Percentiles rank a stretch among this genome's conserved stretches.
phyloP scores from a whole-genome alignment of 805 yeast species.

The Hyphopichia homilentoma region DNA sequence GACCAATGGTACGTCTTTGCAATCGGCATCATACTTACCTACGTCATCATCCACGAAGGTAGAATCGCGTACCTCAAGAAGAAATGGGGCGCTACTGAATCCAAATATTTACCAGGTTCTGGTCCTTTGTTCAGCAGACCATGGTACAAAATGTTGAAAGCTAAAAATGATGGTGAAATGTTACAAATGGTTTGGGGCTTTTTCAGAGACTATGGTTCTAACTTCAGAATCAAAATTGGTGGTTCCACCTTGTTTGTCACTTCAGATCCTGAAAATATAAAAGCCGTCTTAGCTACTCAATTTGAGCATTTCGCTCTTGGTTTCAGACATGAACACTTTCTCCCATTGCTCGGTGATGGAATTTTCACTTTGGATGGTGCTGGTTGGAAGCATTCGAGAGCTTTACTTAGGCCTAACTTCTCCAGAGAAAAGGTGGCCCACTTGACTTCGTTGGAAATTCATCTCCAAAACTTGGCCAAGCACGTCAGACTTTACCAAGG shows the following conservation, averaged over 20 bases:
- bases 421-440: slow-evolving; percentile 36
- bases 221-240: slow-evolving; percentile 8
- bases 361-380: slow-evolving; percentile 34
- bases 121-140: slow-evolving; percentile 11
- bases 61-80: slow-evolving; percentile 4
- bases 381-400: slow-evolving; percentile 38
- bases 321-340: slow-evolving; percentile 26
- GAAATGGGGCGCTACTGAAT: slow-evolving; percentile 8
- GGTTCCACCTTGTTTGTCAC: slow-evolving; percentile 6
- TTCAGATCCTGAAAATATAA: slow-evolving; percentile 20
- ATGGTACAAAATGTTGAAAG: slow-evolving; percentile 6
- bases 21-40: neutral
- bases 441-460: slow-evolving; percentile 30
- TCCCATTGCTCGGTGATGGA: slow-evolving; percentile 34
- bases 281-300: slow-evolving; percentile 36
- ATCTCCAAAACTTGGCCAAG: slow-evolving; percentile 21
- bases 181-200: slow-evolving; percentile 10
- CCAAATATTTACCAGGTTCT: slow-evolving; percentile 10
- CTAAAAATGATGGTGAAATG: slow-evolving; percentile 9
- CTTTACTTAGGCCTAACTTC: slow-evolving; percentile 37
- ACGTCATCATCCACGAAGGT: neutral
- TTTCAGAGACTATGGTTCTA: slow-evolving; percentile 4
- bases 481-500: slow-evolving; percentile 22
- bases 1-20: too few species aligned
- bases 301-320: slow-evolving; percentile 34